Conservation (phyloP, 139 green algal genomes). For the Asterochloris sp. region DNA sequence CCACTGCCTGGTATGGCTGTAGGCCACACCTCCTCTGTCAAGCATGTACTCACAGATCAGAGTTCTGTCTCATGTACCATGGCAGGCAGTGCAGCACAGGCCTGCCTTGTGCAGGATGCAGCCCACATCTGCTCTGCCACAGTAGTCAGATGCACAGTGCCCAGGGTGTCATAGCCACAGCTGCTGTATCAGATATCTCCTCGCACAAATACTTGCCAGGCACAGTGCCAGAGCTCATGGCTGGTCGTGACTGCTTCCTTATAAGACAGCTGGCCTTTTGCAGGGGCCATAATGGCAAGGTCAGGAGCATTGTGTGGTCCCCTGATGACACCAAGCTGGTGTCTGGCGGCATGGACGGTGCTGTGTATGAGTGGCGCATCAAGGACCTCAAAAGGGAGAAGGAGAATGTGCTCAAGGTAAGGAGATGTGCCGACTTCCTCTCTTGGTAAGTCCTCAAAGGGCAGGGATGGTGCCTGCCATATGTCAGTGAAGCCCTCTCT, state of each 20-base stretch:
- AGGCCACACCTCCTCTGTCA: neutral
- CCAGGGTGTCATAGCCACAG: no score
- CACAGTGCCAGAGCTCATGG: no score
- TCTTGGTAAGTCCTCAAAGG: no score
- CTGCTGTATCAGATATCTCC: no score
- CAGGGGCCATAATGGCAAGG: constrained; percentile 77
- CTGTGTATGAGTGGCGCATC: constrained; percentile 89
- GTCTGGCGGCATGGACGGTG: constrained; percentile 77
- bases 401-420: constrained; percentile 75
- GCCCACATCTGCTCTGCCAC: no score
- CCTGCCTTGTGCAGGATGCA: neutral
- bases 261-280: neutral
- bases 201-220: no score
- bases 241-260: no score
- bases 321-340: constrained; percentile 70
- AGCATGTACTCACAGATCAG: neutral
- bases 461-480: no score
- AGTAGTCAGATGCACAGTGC: no score
- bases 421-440: no score
- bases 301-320: constrained; percentile 66
- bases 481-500: no score
- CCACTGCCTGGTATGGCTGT: neutral
- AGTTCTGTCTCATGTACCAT: neutral
- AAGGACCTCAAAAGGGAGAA: constrained; percentile 57
- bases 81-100: neutral